Conservation (phyloP, 768 basidiomycete genomes). For the Gloeopeniophorella convolvens region DNA sequence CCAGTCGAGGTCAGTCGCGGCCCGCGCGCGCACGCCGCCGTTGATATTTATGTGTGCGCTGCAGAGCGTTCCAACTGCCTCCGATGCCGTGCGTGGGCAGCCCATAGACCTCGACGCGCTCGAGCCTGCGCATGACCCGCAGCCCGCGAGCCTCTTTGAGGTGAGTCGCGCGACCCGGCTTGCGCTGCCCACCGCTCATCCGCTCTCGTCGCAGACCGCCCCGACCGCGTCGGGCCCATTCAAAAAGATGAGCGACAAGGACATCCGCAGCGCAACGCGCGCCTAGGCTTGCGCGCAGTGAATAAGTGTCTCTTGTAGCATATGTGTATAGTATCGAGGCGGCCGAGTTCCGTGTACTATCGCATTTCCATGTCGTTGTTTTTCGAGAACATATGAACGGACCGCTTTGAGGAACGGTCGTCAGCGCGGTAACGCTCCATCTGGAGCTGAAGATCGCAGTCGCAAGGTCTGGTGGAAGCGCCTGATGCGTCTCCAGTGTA, state of each 20-base stretch:
- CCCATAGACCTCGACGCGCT: conserved; percentile 1
- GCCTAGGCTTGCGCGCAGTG: too few species aligned
- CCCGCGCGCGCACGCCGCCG: too few species aligned
- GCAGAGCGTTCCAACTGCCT: neutral
- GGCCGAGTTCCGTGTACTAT: too few species aligned
- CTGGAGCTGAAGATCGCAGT: too few species aligned
- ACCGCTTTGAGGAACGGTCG: too few species aligned
- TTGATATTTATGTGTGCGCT: too few species aligned
- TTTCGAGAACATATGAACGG: too few species aligned
- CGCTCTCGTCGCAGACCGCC: conserved; percentile 2
- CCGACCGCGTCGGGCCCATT: conserved; percentile 5
- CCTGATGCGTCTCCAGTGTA: too few species aligned
- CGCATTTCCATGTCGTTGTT: too few species aligned
- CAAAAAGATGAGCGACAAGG: conserved; percentile 5
- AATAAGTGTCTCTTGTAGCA: neutral
- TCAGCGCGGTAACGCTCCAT: too few species aligned
- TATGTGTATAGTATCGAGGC: neutral
- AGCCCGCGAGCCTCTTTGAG: conserved; percentile 1
- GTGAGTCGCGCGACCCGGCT: neutral
- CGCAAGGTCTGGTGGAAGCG: too few species aligned
- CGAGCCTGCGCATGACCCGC: neutral
- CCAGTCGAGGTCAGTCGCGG: too few species aligned
- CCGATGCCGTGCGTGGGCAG: neutral
- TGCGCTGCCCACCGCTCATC: neutral
- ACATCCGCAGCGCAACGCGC: neutral